Conservation (phyloP, 2,329 filamentous ascomycete genomes). For the Colletotrichum noveboracense region DNA sequence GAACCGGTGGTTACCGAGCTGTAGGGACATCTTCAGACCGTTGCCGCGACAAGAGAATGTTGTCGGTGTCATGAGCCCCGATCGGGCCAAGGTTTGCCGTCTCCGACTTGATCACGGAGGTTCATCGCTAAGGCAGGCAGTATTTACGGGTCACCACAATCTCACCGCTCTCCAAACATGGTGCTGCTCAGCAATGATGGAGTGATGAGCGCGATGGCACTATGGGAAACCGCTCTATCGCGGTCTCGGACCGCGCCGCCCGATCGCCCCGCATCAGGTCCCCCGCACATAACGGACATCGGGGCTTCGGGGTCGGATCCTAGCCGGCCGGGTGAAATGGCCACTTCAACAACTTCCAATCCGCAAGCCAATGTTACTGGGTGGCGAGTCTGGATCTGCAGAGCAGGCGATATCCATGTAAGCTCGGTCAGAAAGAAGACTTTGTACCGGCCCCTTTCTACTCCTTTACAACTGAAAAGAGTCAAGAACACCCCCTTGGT, state of each 20-base stretch:
- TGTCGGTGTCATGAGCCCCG: background rate
- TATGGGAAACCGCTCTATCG: constrained; percentile 61
- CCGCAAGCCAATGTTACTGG: background rate
- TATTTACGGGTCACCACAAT: background rate
- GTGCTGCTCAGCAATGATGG: background rate
- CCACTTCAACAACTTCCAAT: background rate
- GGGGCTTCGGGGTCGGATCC: constrained; percentile 38
- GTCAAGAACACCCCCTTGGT: background rate
- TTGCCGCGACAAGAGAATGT: background rate
- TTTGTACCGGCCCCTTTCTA: background rate
- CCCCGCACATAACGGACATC: constrained; percentile 52
- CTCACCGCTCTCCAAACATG: background rate
- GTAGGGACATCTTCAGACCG: background rate
- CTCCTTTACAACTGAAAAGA: background rate
- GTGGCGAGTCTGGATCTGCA: background rate
- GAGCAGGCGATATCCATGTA: background rate
- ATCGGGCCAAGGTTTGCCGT: background rate
- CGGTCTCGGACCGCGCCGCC: constrained; percentile 52
- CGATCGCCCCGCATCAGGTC: background rate
- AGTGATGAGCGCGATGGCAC: constrained; percentile 30
- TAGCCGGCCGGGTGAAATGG: background rate
- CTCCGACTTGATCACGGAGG: background rate
- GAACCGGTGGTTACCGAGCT: background rate
- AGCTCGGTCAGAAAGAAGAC: background rate
- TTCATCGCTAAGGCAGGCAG: background rate